Evolutionary conservation across 345 rosid species (phyloP).

Genomic region (Cardiospermum halicacabum): DNA sequence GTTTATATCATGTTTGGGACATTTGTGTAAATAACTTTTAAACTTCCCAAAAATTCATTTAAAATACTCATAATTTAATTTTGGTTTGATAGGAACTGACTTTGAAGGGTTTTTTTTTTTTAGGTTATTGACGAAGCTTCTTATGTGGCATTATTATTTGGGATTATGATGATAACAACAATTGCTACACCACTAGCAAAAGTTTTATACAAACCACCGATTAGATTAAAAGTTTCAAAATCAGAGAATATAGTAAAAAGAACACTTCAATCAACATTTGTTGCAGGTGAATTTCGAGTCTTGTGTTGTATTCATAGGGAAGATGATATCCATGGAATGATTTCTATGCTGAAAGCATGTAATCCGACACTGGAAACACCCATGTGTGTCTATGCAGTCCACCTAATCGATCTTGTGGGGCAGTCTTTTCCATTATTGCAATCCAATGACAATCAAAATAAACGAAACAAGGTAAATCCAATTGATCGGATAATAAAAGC

Average conservation of each 20-base stretch:
- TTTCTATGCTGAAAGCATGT: conserved; percentile 27
- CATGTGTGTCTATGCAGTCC: conserved; percentile 17
- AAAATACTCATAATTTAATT: too few relatives aligned
- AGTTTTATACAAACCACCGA: conserved; percentile 18
- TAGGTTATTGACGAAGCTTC: too few relatives aligned
- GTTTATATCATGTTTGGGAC: too few relatives aligned
- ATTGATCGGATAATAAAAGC: conserved; percentile 26
- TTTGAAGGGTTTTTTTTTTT: too few relatives aligned
- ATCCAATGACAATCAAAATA: conserved; percentile 15
- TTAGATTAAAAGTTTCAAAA: background rate
- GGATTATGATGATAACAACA: conserved; percentile 24
- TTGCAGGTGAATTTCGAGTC: conserved; percentile 13
- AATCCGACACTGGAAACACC: conserved; percentile 8
- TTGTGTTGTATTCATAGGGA: conserved; percentile 29
- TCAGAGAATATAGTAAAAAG: background rate
- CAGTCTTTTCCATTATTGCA: conserved; percentile 16
- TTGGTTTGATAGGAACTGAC: too few relatives aligned
- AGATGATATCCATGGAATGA: conserved; percentile 22
- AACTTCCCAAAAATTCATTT: too few relatives aligned
- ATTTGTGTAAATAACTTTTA: too few relatives aligned
- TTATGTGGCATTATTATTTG: too few relatives aligned
- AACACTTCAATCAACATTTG: conserved; percentile 6
- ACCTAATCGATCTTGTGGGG: conserved; percentile 24
- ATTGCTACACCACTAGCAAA: conserved; percentile 10
- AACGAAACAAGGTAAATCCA: background rate